Base-by-base conservation (phyloP, 2,329 filamentous ascomycete genomes). In the Phyllosticta capitalensis region DNA sequence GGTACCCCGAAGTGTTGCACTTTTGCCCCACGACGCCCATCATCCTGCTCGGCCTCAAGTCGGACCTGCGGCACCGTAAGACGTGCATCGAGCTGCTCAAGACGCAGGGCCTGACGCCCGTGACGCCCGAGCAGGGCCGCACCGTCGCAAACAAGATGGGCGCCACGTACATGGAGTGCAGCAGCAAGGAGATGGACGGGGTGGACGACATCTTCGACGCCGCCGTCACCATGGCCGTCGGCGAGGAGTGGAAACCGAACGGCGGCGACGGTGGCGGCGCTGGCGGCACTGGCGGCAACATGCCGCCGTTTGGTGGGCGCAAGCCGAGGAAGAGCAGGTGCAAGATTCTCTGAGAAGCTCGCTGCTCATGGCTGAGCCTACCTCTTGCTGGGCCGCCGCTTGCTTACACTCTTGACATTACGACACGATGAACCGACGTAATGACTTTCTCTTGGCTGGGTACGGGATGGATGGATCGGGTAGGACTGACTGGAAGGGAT, bases 21-120 rank as follows among this genome's bases (percentile, higher is more conserved):
- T 99, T 99, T 80, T 97, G 94, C 77, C 94, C 94, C 17, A 96
- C 94, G 69, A 97, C 92, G 1, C 94, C 94, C 22, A 86, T 99
- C 64, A 88, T 99, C 71, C 89, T 99, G 59, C 89, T 96, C 66
- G 94, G 92, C 61, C 86, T 99, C 70, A 99, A 99, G 77, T 96
- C 92, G 22, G 94, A 99, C 75, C 86, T 99, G 62, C 91, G 94
- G 68, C 84, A 87, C 77, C 97, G 97, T 81, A 88, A 90, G 75
- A 92, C 91, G 56, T 97, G 94, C 76, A 96, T 97, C 75, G 94
- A 99, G 72, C 91, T 99, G 73, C 90, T 99, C 76, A 96, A 95
- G 78, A 96, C 92, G 17, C 94, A 99, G 74, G 94, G 94, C 54
- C 83, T 99, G 61, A 97, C 92, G 1, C 94, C 94, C 5, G 92